These are phyloP conservation scores for Entomortierella beljakovae DNA, from an alignment of 192 early-diverging fungal genomes.

Conservation along the genomic window DNA sequence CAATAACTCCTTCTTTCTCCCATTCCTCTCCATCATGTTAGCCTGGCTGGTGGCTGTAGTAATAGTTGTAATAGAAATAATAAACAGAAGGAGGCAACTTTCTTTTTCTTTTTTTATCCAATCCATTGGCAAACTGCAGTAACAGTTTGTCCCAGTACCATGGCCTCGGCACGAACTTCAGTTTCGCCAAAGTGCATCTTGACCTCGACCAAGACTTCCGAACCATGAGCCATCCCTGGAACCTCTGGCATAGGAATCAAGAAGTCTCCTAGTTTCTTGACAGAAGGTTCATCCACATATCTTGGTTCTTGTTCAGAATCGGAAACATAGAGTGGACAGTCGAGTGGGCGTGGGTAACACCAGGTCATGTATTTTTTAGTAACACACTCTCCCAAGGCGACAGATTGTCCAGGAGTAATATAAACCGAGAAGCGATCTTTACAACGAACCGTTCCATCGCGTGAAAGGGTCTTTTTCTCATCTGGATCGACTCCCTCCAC, in stretches of 20 bases:
- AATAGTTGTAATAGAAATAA: background rate
- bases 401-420: conserved; percentile 47
- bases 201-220: conserved; percentile 51
- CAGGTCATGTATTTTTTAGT: conserved; percentile 57
- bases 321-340: conserved; percentile 47
- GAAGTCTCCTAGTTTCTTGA: conserved; percentile 53
- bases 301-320: conserved; percentile 45
- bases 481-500: conserved; percentile 42
- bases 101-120: conserved; percentile 24
- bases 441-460: conserved; percentile 50
- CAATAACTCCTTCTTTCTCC: background rate
- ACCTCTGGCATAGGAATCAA: conserved; percentile 53
- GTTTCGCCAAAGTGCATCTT: conserved; percentile 57
- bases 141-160: conserved; percentile 55
- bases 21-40: background rate
- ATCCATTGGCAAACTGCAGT: conserved; percentile 62
- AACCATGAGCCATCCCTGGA: conserved; percentile 48
- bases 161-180: conserved; percentile 47
- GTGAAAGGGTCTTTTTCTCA: conserved; percentile 48
- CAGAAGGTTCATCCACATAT: conserved; percentile 53
- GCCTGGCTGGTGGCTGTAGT: background rate
- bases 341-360: conserved; percentile 52
- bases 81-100: too few relatives aligned
- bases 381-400: conserved; percentile 50
- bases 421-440: conserved; percentile 55